Evolutionary conservation across 1,139 yeast species (phyloP), one percentile per base, ranked within the genome.

Genomic region (Taiozyma sp.): DNA sequence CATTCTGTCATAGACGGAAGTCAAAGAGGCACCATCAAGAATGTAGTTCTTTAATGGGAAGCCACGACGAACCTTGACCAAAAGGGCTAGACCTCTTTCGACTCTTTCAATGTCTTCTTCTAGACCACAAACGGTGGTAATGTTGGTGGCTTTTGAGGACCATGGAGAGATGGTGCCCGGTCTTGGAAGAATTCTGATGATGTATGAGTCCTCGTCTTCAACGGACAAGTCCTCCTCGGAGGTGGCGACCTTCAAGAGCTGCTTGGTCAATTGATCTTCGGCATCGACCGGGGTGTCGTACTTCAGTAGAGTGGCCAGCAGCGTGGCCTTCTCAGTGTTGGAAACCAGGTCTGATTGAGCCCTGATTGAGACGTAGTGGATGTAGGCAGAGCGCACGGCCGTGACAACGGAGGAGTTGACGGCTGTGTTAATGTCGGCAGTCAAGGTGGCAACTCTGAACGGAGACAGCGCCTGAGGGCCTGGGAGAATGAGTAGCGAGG

Each of bases 81-180:
- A 70, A 48, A 93, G 72, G 8, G 95, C 84, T 57, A 86, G 63
- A 53, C 99, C 99, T 64, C 99, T 82, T 74, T 95, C 99, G 52
- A 95, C 84, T 61, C 99, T 80, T 64, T 83, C 87, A 45, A 93
- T 77, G 54, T 77, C 79, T 16, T 76, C 76, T 43, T 77, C 78
- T 54, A 93, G 78, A 8, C 97, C 97, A 72, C 97, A 90, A 49
- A 88, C 96, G 53, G 83, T 82, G 48, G 95, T 81, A 60, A 95
- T 95, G 70, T 93, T 93, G 45, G 99, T 92, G 39, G 99, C 99
- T 72, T 95, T 95, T 19, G 99, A 92, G 19, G 97, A 90, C 99
- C 99, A 95, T 36, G 99, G 99, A 28, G 98, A 92, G 59, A 93
- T 91, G 27, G 99, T 93, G 54, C 99, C 99, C 10, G 93, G 77